A percentile compares a stretch with the other conserved stretches of the same genome.
These are phyloP conservation scores for Raddia guianensis DNA, from an alignment of 176 grass and related monocot species.

Conservation along the genomic window DNA sequence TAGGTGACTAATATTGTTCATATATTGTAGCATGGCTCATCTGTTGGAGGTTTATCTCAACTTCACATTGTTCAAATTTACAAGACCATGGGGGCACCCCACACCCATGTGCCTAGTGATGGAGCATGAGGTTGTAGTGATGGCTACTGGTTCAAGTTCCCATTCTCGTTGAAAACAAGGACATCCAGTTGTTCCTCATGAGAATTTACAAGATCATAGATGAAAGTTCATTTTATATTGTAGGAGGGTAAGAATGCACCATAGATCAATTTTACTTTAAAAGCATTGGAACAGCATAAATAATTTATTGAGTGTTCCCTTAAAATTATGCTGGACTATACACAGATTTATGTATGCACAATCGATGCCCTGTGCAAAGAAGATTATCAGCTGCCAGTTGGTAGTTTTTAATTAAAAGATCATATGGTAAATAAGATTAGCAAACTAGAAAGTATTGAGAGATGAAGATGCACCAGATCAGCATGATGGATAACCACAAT, in stretches of 20 bases:
- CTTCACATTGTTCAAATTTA: neutral
- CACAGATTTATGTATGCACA: neutral
- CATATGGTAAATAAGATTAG: neutral
- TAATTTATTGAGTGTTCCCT: neutral
- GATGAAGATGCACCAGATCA: slow-evolving; percentile 55
- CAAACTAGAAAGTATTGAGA: neutral
- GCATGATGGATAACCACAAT: slow-evolving; percentile 81
- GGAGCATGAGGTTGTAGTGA: too few relatives aligned
- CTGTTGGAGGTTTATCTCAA: too few relatives aligned
- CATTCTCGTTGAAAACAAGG: too few relatives aligned
- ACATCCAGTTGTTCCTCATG: too few relatives aligned
- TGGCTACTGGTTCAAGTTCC: too few relatives aligned
- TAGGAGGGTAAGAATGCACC: slow-evolving; percentile 1
- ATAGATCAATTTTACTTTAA: slow-evolving; percentile 17
- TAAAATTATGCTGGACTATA: neutral
- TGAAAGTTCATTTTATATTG: neutral
- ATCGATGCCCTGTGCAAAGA: neutral
- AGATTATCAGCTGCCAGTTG: slow-evolving; percentile 2
- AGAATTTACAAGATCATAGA: neutral
- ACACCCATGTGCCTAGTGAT: too few relatives aligned
- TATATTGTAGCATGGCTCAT: neutral
- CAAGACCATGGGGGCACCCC: neutral
- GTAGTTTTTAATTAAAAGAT: neutral
- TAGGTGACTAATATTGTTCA: too few relatives aligned
- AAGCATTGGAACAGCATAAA: neutral